A percentile compares a stretch with the other conserved stretches of the same genome.
Conservation (phyloP, 2,329 filamentous ascomycete genomes). For the Neurospora crassa region DNA sequence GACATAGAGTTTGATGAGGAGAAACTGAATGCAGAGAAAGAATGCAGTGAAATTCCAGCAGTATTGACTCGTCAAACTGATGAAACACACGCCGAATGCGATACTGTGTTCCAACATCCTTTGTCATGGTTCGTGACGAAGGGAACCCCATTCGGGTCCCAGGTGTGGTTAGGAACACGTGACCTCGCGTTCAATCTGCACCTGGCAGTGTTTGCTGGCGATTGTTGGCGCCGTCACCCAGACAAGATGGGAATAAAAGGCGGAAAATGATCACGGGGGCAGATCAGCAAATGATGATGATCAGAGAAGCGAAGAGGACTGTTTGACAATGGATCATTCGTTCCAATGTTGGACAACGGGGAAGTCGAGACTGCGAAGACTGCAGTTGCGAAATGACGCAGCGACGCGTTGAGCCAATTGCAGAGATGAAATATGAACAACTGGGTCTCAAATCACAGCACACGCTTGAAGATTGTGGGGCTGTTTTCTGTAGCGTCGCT, state of each 20-base stretch:
- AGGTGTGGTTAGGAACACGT: slow-evolving; percentile 3
- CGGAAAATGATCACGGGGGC: neutral
- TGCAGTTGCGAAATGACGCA: neutral
- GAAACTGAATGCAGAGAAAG: too few species aligned
- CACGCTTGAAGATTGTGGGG: neutral
- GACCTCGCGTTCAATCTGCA: slow-evolving; percentile 9
- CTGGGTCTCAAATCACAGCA: neutral
- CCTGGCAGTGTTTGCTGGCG: neutral
- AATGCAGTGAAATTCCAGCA: too few species aligned
- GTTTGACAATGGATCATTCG: neutral
- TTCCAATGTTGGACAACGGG: neutral
- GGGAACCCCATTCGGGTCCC: too few species aligned
- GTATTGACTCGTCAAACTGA: too few species aligned
- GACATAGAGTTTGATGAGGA: too few species aligned
- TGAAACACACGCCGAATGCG: too few species aligned
- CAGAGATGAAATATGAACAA: neutral
- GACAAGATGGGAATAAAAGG: neutral
- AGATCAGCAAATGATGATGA: neutral
- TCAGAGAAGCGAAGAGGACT: neutral
- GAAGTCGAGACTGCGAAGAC: neutral
- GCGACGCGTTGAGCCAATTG: neutral
- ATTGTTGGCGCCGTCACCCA: neutral
- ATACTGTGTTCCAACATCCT: too few species aligned
- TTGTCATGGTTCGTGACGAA: too few species aligned
- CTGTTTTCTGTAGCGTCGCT: slow-evolving; percentile 6